Percentiles rank a stretch among this genome's conserved stretches.
Evolutionary conservation across 2,329 filamentous ascomycete genomes (phyloP).

Genomic region (Remersonia thermophila): DNA sequence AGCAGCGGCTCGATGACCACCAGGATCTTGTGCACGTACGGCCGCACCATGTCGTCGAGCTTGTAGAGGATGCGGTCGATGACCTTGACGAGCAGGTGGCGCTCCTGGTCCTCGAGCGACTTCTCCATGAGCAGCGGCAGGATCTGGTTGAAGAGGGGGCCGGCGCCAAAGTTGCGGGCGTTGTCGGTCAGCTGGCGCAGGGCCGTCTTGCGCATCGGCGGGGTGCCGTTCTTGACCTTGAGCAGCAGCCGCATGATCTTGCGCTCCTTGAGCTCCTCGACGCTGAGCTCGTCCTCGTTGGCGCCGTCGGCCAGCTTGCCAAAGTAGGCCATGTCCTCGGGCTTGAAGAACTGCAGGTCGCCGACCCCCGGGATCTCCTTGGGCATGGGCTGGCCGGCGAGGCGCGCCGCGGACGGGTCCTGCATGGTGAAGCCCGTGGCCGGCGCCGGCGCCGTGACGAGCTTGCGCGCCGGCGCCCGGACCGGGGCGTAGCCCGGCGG

Average conservation of each 20-base stretch:
- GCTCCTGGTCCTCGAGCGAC: constrained; percentile 92
- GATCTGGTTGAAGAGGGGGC: constrained; percentile 92
- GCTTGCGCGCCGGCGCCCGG: constrained; percentile 61
- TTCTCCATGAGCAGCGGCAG: constrained; percentile 96
- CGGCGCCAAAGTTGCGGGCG: constrained; percentile 87
- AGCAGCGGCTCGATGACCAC: constrained; percentile 98
- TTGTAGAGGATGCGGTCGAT: constrained; percentile 98
- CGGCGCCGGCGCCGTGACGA: constrained; percentile 62
- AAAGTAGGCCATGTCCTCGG: constrained; percentile 98
- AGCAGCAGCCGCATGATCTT: constrained; percentile 96
- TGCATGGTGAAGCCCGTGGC: constrained; percentile 93
- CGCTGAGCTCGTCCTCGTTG: constrained; percentile 80
- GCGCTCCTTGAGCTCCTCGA: constrained; percentile 92
- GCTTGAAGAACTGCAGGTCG: constrained; percentile 95
- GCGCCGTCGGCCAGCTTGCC: constrained; percentile 91
- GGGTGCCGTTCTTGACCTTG: constrained; percentile 98
- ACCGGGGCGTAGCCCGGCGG: constrained; percentile 86
- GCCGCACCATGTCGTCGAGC: constrained; percentile 87
- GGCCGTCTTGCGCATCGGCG: constrained; percentile 96
- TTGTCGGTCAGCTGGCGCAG: constrained; percentile 96
- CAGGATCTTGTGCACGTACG: constrained; percentile 95
- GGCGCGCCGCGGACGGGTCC: constrained; percentile 71
- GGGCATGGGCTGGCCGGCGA: constrained; percentile 79
- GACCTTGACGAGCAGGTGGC: constrained; percentile 95
- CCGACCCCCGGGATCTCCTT: constrained; percentile 94